phyloP scores from a whole-genome alignment of 139 green algal genomes.

The Chlorella vulgaris region DNA sequence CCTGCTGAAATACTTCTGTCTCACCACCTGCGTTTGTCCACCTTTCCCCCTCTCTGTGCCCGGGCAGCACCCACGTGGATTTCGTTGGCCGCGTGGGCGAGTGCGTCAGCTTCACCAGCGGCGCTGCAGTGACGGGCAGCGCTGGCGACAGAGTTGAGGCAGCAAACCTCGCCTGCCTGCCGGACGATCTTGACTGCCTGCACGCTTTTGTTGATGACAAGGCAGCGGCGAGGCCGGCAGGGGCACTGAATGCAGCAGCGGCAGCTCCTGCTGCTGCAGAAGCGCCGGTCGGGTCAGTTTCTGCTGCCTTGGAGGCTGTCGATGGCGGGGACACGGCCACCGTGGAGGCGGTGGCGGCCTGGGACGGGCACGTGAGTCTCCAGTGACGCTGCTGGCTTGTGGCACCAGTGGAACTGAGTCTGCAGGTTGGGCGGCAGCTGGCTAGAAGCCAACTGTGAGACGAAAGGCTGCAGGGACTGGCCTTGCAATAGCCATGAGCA shows the following conservation, averaged over 20 bases:
- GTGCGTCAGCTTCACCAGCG: slow-evolving; percentile 28
- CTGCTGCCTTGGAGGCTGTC: too few species aligned
- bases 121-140: slow-evolving; percentile 19
- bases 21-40: background rate
- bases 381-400: background rate
- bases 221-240: too few species aligned
- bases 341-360: background rate
- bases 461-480: too few species aligned
- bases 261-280: too few species aligned
- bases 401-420: too few species aligned
- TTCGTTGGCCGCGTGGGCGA: slow-evolving; percentile 40
- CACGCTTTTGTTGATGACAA: background rate
- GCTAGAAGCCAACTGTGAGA: too few species aligned
- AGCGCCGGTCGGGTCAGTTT: too few species aligned
- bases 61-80: slow-evolving; percentile 45
- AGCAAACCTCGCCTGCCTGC: background rate
- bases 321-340: background rate
- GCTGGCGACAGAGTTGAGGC: background rate
- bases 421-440: too few species aligned
- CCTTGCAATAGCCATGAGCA: too few species aligned
- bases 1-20: too few species aligned
- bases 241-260: too few species aligned
- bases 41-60: background rate
- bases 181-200: slow-evolving; percentile 14
- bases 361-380: slow-evolving; percentile 11